Base-by-base conservation (phyloP, 2,329 filamentous ascomycete species). In the Plectosphaerella sp. region DNA sequence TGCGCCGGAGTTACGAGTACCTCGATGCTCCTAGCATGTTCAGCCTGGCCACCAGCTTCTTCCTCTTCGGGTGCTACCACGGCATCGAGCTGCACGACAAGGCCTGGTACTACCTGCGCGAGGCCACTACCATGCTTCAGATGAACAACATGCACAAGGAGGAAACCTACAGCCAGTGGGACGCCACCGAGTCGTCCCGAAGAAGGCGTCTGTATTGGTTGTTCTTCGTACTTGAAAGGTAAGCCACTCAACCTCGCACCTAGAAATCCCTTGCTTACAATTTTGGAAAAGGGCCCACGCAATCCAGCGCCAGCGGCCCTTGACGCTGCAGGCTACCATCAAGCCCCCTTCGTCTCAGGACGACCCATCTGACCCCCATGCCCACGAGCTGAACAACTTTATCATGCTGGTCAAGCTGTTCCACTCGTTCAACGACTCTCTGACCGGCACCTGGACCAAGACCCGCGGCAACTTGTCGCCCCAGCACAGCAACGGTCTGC, bases 91-190 rank as follows among this genome's bases (percentile, higher is more conserved):
- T 85, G 64, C 87, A 91, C 64, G 84, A 88, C 56, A 84, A 85
- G 65, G 88, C 88, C 1, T 93, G 89, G 88, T 91, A 85, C 63
- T 84, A 90, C 64, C 73, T 93, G 10, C 83, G 88, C 24, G 89
- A 94, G 67, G 87, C 87, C 6, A 86, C 84, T 2, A 91, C 88
- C 6, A 75, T 93, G 67, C 76, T 80, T 25, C 77, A 83, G 59
- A 79, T 86, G 60, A 67, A 74, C 25, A 76, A 76, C 50, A 80
- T 87, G 79, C 75, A 79, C 61, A 82, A 82, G 64, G 84, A 87
- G 60, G 79, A 83, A 20, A 72, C 77, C 9, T 91, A 89, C 62
- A 59, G 76, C 43, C 76, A 80, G 50, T 79, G 80, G 58, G 80
- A 83, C 57, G 68, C 71, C 5, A 67, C 80, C 16, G 87, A 90